phyloP scores from a whole-genome alignment of 225 moss, liverwort and hornwort genomes.

The Rhytidiadelphus loreus region DNA sequence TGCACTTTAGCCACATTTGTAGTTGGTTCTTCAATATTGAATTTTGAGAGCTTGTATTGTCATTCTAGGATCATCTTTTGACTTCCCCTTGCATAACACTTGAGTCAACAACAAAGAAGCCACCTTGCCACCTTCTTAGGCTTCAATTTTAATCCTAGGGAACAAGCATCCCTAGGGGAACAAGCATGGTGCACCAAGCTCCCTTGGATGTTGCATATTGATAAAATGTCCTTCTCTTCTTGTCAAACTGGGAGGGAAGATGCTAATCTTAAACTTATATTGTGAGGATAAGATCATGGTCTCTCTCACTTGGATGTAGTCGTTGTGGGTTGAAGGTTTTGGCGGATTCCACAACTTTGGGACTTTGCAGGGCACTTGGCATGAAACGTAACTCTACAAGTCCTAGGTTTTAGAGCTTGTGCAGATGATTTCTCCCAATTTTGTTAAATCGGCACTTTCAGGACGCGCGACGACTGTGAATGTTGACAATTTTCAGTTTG shows the following conservation, averaged over 20 bases:
- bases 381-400: neutral
- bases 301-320: neutral
- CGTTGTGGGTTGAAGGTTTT: neutral
- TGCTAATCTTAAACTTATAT: neutral
- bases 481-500: neutral
- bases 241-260: neutral
- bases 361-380: neutral
- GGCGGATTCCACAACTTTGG: neutral
- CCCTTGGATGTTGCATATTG: neutral
- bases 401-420: neutral
- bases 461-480: no score
- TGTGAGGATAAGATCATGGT: neutral
- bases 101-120: no score
- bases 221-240: neutral
- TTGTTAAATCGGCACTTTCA: neutral
- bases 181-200: neutral
- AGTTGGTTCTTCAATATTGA: neutral
- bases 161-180: accelerated
- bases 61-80: neutral
- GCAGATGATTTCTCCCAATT: neutral
- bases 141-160: neutral
- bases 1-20: neutral
- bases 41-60: neutral
- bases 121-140: no score
- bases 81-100: neutral